Evolutionary conservation across 129 eudicot genomes (phyloP), one percentile per base, ranked within the genome.

Genomic region (Pulicaria dysenterica): DNA sequence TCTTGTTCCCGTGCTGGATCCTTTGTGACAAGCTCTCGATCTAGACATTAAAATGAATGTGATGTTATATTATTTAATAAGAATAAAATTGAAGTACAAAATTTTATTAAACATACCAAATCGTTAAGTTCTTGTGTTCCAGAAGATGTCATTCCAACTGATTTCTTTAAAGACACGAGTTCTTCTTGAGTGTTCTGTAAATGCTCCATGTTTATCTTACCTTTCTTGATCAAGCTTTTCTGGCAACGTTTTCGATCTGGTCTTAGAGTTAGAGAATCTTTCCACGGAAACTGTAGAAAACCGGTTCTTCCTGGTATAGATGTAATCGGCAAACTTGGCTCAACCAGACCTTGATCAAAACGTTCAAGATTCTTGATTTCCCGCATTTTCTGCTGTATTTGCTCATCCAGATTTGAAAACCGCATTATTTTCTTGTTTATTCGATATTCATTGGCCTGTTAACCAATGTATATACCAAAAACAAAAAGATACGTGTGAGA

Each of bases 11-110:
- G n/a, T 74, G 79, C 40, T 44, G 65, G 36, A 64, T 31, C 64
- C 31, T 41, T 55, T 74, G 79, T 8, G 12, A 56, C 65, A 74
- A 53, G 57, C 73, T 64, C 17, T 42, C 55, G 8, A 74, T 64
- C 73, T 74, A 41, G 15, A 0, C 17, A 54, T 70, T 8, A 6
- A 24, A 24, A 24, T 24, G 31, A 24, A 24, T 24, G 31, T 24
- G 31, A 24, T 24, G 31, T 24, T 24, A 24, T 24, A 24, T 24
- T 24, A 24, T 0, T 24, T 24, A 24, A 24, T 24, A 24, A 24
- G 31, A 24, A 24, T 24, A 2, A 53, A 9, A 24, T 56, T 3
- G 19, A 31, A 11, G 8, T 24, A 8, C 4, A 55, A 38, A 16
- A 56, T 6, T 70, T 7, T 39, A n/a, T 50, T 7, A 24, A 51